phyloP scores from a whole-genome alignment of 2,329 filamentous ascomycete species.

The Fusarium pseudocircinatum region DNA sequence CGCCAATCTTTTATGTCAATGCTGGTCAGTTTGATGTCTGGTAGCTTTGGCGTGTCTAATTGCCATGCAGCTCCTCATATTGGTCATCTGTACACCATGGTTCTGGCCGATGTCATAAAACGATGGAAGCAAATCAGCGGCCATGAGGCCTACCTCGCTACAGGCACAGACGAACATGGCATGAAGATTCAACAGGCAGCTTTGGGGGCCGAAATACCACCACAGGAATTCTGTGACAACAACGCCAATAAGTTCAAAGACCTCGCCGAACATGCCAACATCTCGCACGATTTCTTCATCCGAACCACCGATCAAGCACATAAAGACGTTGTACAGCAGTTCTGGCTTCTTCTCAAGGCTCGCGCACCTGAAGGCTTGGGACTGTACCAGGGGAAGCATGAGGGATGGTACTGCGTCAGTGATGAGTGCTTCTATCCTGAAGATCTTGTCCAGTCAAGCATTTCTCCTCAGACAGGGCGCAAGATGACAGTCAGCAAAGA shows the following conservation, averaged over 20 bases:
- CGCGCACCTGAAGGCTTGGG: constrained; percentile 68
- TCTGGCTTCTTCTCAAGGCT: constrained; percentile 81
- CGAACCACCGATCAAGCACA: constrained; percentile 89
- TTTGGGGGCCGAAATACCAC: constrained; percentile 71
- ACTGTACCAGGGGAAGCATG: constrained; percentile 86
- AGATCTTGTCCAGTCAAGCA: constrained; percentile 74
- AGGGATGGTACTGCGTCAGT: constrained; percentile 96
- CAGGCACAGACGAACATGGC: constrained; percentile 96
- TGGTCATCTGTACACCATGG: constrained; percentile 92
- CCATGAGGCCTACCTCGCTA: constrained; percentile 77
- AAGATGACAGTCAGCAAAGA: constrained; percentile 86
- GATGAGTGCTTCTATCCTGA: constrained; percentile 97
- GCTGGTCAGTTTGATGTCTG: constrained; percentile 66
- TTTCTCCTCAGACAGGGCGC: constrained; percentile 83
- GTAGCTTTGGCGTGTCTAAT: not conserved
- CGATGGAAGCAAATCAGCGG: constrained; percentile 86
- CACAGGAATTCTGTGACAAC: constrained; percentile 88
- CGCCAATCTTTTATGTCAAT: constrained; percentile 99
- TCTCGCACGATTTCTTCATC: constrained; percentile 87
- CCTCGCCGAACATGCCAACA: constrained; percentile 73
- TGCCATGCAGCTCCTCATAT: constrained; percentile 81
- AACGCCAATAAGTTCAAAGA: constrained; percentile 82
- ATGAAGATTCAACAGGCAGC: constrained; percentile 96
- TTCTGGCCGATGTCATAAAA: constrained; percentile 90
- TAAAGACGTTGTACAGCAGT: constrained; percentile 84